Base-by-base conservation (phyloP, 441 rosid species). In the Cnidoscolus chayamansa region DNA sequence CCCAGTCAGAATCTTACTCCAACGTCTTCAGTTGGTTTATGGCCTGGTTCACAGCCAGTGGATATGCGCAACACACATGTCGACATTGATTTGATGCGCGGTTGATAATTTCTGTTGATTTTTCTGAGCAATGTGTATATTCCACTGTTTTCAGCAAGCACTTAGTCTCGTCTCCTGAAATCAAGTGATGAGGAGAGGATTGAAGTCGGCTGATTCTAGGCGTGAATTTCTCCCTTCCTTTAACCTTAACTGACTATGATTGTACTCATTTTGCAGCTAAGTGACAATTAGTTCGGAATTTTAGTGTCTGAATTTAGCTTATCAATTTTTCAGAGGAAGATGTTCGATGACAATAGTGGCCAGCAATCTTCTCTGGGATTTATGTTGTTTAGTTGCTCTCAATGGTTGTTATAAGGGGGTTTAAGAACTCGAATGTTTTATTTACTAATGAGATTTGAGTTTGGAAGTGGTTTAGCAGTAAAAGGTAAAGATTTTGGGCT, bases 41-140 rank as follows among this genome's bases (percentile, higher is more conserved):
- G 97, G 98, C 82, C 85, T 0, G 88, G 89, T 72, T 78, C 97
- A 35, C 87, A 86, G 79, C 63, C 94, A 16, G 70, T 87, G 80
- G 97, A 92, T 72, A 85, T 90, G 85, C 92, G 81, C 53, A 86
- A 88, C 30, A 71, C 85, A 12, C 97, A 89, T 60, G 71, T 82
- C 2, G 97, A 85, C 88, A 90, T 94, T 64, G 98, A 92, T 84
- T 84, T 94, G 74, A 94, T 92, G 97, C 93, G 90, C 6, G 93
- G 97, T 15, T 92, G 87, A 91, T 72, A 49, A 62, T 40, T 68
- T 70, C 49, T 59, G 43, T 61, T 40, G 2, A 68, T 65, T 57
- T 60, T 55, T 56, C 37, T 53, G 60, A 79, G 75, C 71, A 56
- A 68, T 88, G 86, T 84, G 64, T 73, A 85, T 84, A 81, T 72